These are phyloP conservation scores for Aspergillus tubingensis DNA, from an alignment of 2,329 filamentous ascomycete genomes.

Conservation along the genomic window DNA sequence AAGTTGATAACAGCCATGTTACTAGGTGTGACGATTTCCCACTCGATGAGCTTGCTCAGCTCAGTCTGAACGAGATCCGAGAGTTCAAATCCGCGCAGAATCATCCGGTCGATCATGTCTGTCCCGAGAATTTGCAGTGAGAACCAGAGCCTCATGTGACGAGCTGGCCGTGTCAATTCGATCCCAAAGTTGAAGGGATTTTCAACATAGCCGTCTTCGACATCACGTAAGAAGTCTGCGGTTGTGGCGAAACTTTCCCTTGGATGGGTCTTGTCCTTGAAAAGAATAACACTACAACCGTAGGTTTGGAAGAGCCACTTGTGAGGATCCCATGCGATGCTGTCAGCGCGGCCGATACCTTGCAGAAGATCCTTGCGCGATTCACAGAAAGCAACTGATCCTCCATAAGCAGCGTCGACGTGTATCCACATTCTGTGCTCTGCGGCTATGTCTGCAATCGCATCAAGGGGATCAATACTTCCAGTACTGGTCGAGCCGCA, in stretches of 20 bases:
- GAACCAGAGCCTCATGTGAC: slow-evolving; percentile 27
- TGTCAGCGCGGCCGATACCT: slow-evolving; percentile 23
- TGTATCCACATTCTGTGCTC: slow-evolving; percentile 24
- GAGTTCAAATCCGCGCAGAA: slow-evolving; percentile 15
- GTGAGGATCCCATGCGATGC: slow-evolving; percentile 28
- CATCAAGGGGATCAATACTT: slow-evolving; percentile 22
- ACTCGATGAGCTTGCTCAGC: slow-evolving; percentile 6
- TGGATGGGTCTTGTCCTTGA: slow-evolving; percentile 16
- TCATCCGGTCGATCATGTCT: slow-evolving; percentile 20
- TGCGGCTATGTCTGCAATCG: slow-evolving; percentile 11
- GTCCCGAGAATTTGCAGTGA: slow-evolving; percentile 19
- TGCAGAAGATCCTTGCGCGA: slow-evolving; percentile 1
- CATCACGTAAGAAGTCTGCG: slow-evolving; percentile 15
- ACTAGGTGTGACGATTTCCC: slow-evolving; percentile 11
- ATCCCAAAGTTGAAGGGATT: slow-evolving; percentile 26
- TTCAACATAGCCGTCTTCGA: slow-evolving; percentile 8
- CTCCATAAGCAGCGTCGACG: slow-evolving; percentile 26
- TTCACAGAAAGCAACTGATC: slow-evolving; percentile 20
- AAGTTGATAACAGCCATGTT: slow-evolving; percentile 16
- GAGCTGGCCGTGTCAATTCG: slow-evolving; percentile 23
- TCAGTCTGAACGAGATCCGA: slow-evolving; percentile 1
- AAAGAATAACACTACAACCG: slow-evolving; percentile 26
- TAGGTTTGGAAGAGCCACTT: slow-evolving; percentile 30
- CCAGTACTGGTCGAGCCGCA: slow-evolving; percentile 23
- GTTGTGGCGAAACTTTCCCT: slow-evolving; percentile 19